phyloP scores from a whole-genome alignment of 2,329 filamentous ascomycete genomes.

The Microcyclospora pomicola region DNA sequence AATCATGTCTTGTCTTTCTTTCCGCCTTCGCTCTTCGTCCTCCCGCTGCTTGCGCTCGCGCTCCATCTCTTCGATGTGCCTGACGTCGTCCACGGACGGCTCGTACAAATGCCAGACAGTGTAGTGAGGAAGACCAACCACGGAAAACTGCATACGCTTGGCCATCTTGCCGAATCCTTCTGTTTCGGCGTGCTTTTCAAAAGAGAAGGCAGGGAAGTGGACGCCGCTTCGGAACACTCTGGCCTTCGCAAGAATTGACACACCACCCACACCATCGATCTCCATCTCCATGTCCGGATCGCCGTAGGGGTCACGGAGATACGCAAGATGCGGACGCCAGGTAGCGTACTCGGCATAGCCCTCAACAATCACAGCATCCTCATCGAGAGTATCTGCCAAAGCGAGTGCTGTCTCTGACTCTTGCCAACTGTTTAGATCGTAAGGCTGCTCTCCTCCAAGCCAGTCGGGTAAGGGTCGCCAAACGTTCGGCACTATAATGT shows the following conservation, averaged over 20 bases:
- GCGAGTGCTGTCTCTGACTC: slow-evolving; percentile 94
- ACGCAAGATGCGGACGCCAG: slow-evolving; percentile 92
- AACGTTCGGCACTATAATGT: slow-evolving; percentile 96
- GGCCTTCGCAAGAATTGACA: slow-evolving; percentile 93
- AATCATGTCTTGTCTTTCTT: slow-evolving; percentile 61
- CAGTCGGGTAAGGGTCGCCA: slow-evolving; percentile 98
- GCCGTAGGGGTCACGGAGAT: slow-evolving; percentile 89
- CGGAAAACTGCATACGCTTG: slow-evolving; percentile 87
- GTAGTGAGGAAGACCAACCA: slow-evolving; percentile 91
- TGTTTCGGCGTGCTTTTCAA: slow-evolving; percentile 96
- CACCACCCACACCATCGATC: slow-evolving; percentile 91
- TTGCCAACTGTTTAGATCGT: slow-evolving; percentile 98
- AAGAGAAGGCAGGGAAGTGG: slow-evolving; percentile 96
- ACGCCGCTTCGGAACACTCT: slow-evolving; percentile 89
- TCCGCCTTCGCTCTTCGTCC: slow-evolving; percentile 61
- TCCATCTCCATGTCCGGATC: slow-evolving; percentile 99
- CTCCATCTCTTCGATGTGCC: slow-evolving; percentile 99
- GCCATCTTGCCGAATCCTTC: slow-evolving; percentile 99
- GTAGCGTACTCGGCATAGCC: slow-evolving; percentile 98
- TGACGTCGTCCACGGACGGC: slow-evolving; percentile 92
- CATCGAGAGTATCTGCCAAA: slow-evolving; percentile 85
- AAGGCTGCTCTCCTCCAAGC: slow-evolving; percentile 96
- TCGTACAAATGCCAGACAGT: slow-evolving; percentile 99
- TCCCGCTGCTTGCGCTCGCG: slow-evolving; percentile 67
- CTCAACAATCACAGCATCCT: slow-evolving; percentile 97